Base-by-base conservation (phyloP, 2,329 filamentous ascomycete genomes). In the Orbilia quercus region DNA sequence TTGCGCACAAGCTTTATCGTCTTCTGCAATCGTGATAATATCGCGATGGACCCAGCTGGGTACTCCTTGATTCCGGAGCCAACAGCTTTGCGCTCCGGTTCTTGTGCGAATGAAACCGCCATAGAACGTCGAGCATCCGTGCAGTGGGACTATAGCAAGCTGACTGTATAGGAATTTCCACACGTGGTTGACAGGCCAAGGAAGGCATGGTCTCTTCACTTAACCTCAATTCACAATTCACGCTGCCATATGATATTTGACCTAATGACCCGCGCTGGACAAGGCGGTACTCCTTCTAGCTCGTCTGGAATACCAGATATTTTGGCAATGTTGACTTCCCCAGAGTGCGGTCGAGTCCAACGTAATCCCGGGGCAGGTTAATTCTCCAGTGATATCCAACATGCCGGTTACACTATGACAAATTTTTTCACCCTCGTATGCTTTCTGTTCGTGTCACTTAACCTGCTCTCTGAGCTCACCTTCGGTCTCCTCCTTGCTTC, bases 341-440 rank as follows among this genome's bases (percentile, higher is more conserved):
- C 23, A 51, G 31, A 48, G 7, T 48, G 7, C n/a, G 12, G 36
- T 6, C n/a, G 36, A 12, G 36, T 12, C 36, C 36, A 14, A 5
- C n/a, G 11, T 40, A 45, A 45, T 9, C 42, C 20, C n/a, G 42
- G 6, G 9, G 25, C n/a, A n/a, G n/a, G n/a, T n/a, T n/a, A 20
- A 20, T 18, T 20, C 14, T 36, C 22, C 48, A 28, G 12, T 40
- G 45, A 38, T 38, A 16, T 23, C 31, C 14, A 51, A 40, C 25
- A 50, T 18, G 11, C 6, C 23, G 9, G 59, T 65, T 72, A 72
- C 67, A 64, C 67, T 58, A 51, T 34, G 53, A 59, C 67, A 72
- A 64, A 63, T 18, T 31, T 71, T 71, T 36, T 9, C 9, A 31
- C 5, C 28, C 28, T 4, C 28, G n/a, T 16, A 44, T 31, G 23